phyloP scores from a whole-genome alignment of 1,284 basidiomycete genomes.

The Amylostereum areolatum region DNA sequence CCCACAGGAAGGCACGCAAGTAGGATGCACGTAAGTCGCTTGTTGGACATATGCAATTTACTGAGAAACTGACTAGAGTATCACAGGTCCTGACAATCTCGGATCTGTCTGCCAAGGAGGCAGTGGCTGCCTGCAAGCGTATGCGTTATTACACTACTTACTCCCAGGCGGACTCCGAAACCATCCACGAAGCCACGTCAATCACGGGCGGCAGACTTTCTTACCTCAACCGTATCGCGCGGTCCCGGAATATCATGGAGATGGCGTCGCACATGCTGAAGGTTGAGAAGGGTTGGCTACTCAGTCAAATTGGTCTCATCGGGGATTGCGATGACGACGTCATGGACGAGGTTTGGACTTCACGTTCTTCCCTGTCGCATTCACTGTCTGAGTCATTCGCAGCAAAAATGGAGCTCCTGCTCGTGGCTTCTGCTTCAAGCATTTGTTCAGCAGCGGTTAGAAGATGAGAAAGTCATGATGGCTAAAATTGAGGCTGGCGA shows the following conservation, averaged over 20 bases:
- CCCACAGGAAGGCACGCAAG: slow-evolving; percentile 59
- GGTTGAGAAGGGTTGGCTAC: slow-evolving; percentile 75
- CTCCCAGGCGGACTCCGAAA: slow-evolving; percentile 23
- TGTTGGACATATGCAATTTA: background rate
- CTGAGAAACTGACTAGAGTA: background rate
- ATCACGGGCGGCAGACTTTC: slow-evolving; percentile 72
- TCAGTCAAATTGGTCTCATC: slow-evolving; percentile 65
- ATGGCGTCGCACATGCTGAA: slow-evolving; percentile 58
- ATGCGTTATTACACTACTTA: slow-evolving; percentile 39
- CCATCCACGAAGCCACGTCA: slow-evolving; percentile 47
- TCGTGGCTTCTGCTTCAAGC: slow-evolving; percentile 71
- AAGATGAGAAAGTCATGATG: slow-evolving; percentile 40
- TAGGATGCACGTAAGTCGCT: slow-evolving; percentile 56
- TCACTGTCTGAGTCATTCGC: background rate
- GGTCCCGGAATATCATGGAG: slow-evolving; percentile 52
- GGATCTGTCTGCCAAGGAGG: slow-evolving; percentile 62
- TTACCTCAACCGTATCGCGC: slow-evolving; percentile 63
- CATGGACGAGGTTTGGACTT: slow-evolving; percentile 66
- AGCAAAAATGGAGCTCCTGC: slow-evolving; percentile 79
- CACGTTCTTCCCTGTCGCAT: background rate
- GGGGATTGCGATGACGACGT: slow-evolving; percentile 83
- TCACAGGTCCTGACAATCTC: slow-evolving; percentile 64
- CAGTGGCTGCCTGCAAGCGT: slow-evolving; percentile 51
- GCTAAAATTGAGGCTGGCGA: slow-evolving; percentile 32
- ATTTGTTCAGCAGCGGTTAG: slow-evolving; percentile 50